phyloP scores from a whole-genome alignment of 2,329 filamentous ascomycete genomes.

The Beauveria bassiana region DNA sequence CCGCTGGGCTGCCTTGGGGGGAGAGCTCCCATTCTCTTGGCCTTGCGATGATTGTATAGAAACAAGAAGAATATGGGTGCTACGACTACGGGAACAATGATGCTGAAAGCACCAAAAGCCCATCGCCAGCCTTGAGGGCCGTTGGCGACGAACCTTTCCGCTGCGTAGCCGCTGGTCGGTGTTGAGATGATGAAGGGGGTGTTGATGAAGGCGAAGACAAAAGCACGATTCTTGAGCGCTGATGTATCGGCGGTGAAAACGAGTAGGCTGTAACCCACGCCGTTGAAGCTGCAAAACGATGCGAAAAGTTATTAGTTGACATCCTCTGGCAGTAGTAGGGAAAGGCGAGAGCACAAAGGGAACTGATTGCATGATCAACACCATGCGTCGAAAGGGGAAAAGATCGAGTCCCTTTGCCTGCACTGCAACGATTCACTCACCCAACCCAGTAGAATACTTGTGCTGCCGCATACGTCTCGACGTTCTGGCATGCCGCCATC shows the following conservation, averaged over 20 bases:
- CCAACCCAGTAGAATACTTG: conserved; percentile 56
- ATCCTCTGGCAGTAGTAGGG: background rate
- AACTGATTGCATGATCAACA: background rate
- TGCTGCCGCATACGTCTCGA: conserved; percentile 40
- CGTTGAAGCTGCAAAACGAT: conserved; percentile 31
- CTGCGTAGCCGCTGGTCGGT: conserved; percentile 21
- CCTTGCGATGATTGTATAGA: conserved; percentile 9
- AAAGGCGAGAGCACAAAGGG: background rate
- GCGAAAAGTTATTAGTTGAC: background rate
- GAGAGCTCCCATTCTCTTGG: background rate
- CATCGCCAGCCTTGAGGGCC: conserved; percentile 19
- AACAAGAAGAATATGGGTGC: conserved; percentile 16
- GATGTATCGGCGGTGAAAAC: conserved; percentile 59
- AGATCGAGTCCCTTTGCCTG: conserved; percentile 20
- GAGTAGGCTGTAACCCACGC: conserved; percentile 48
- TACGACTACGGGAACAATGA: conserved; percentile 38
- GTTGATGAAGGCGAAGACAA: conserved; percentile 50
- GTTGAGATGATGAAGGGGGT: conserved; percentile 38
- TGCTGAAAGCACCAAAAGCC: conserved; percentile 47
- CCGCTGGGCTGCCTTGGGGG: conserved; percentile 21
- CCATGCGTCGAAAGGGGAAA: too few species aligned
- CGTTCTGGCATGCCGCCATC: conserved; percentile 47
- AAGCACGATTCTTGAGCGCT: conserved; percentile 45
- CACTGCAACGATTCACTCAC: conserved; percentile 2
- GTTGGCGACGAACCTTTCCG: conserved; percentile 17